phyloP scores from a whole-genome alignment of 257 asterid genomes.

The Ajuga chamaepitys region DNA sequence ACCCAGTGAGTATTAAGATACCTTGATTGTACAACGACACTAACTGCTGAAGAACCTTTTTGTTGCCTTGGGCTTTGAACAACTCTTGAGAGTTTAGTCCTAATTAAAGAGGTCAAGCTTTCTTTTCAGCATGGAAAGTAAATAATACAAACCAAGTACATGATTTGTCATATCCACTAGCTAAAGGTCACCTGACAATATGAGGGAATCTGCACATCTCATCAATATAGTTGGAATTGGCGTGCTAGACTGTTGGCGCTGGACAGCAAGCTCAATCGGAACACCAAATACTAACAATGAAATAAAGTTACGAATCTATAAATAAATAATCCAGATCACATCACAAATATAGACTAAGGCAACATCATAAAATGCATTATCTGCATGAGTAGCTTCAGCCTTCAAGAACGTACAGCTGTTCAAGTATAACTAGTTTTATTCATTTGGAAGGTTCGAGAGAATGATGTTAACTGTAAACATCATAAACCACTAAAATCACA shows the following conservation, averaged over 20 bases:
- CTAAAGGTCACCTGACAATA: slow-evolving; percentile 62
- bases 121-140: slow-evolving; percentile 1
- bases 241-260: slow-evolving; percentile 57
- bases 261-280: slow-evolving; percentile 74
- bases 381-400: background rate
- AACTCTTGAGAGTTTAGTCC: slow-evolving; percentile 68
- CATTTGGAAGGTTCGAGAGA: background rate
- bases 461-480: background rate
- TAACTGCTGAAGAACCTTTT: slow-evolving; percentile 56
- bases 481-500: background rate
- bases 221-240: slow-evolving; percentile 67
- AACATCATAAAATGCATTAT: background rate
- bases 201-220: slow-evolving; percentile 79
- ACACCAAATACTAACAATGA: slow-evolving; percentile 63
- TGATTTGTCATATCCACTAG: background rate
- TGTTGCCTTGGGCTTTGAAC: slow-evolving; percentile 82
- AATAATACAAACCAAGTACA: background rate
- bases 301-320: background rate
- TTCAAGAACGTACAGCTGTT: background rate
- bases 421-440: background rate
- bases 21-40: slow-evolving; percentile 82
- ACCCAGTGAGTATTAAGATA: slow-evolving; percentile 14
- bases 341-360: background rate
- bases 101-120: slow-evolving; percentile 19
- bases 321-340: slow-evolving; percentile 1